Evolutionary conservation across 495 filamentous ascomycete species (phyloP).

Genomic region (Penicillium goetzii): DNA sequence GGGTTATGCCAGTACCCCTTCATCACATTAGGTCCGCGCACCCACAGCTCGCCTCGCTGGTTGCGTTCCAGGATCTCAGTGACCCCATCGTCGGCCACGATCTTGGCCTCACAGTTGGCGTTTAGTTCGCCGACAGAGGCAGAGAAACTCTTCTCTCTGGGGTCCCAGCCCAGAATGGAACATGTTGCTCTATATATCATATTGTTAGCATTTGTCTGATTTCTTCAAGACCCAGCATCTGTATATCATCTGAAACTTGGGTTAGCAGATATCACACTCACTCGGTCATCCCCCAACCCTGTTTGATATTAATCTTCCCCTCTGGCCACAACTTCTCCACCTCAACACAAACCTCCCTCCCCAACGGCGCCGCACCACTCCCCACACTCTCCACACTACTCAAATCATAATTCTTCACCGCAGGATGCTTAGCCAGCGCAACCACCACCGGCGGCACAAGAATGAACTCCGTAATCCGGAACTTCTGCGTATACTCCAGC

Average conservation of each 20-base stretch:
- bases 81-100: conserved; percentile 54
- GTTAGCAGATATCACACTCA: conserved; percentile 33
- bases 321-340: conserved; percentile 60
- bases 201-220: conserved; percentile 1
- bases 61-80: conserved; percentile 47
- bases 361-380: conserved; percentile 67
- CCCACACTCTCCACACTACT: conserved; percentile 60
- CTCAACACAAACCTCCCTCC: conserved; percentile 62
- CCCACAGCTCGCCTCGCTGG: conserved; percentile 67
- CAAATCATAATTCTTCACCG: conserved; percentile 68
- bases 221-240: neutral
- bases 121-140: conserved; percentile 68
- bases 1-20: conserved; percentile 75
- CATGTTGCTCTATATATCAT: conserved; percentile 59
- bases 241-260: neutral
- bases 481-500: conserved; percentile 67
- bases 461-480: conserved; percentile 65
- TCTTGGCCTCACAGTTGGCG: conserved; percentile 67
- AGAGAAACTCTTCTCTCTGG: conserved; percentile 38
- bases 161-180: conserved; percentile 62
- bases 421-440: conserved; percentile 70
- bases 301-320: conserved; percentile 63
- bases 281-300: conserved; percentile 90
- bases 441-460: conserved; percentile 73
- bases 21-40: conserved; percentile 69